Percentiles rank a stretch among this genome's conserved stretches.
phyloP scores from a whole-genome alignment of 2,329 filamentous ascomycete species.

The Gaeumannomyces tritici region DNA sequence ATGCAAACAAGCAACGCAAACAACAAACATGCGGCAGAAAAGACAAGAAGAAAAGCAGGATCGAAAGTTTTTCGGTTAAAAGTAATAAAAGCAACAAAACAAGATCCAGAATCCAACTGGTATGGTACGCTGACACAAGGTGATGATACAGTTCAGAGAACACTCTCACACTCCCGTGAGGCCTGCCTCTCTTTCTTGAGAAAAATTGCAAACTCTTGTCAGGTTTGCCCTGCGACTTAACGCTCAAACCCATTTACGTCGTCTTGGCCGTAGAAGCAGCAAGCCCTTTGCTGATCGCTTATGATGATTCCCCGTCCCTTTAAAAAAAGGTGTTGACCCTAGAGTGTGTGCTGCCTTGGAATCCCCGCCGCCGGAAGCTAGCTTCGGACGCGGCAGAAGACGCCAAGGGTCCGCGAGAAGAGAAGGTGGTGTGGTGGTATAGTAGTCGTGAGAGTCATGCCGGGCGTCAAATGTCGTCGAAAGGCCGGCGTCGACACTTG shows the following conservation, averaged over 20 bases:
- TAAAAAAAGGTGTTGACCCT: not conserved
- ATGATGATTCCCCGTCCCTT: not conserved
- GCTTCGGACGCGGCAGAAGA: not conserved
- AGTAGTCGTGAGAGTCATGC: slow-evolving; percentile 22
- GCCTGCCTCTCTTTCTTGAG: not conserved
- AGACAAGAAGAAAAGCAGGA: not conserved
- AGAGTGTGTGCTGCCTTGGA: not conserved
- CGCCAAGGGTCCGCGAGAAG: not conserved
- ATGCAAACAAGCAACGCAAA: not conserved
- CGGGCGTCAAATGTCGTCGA: slow-evolving; percentile 21
- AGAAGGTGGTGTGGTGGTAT: slow-evolving; percentile 3
- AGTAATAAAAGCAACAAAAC: not conserved
- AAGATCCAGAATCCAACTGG: not conserved
- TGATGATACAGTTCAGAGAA: not conserved
- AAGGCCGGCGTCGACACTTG: slow-evolving; percentile 5
- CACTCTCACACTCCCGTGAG: not conserved
- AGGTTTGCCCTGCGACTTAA: not conserved
- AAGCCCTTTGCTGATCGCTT: not conserved
- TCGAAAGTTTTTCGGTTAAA: not conserved
- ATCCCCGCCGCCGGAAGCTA: not conserved
- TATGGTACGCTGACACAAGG: not conserved
- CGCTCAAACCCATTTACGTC: not conserved
- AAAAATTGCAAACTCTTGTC: not conserved
- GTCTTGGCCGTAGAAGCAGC: not conserved
- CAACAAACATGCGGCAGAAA: not conserved